A percentile compares a stretch with the other conserved stretches of the same genome.
Evolutionary conservation across 2,329 filamentous ascomycete genomes (phyloP).

Genomic region (Cladosporium sp.): DNA sequence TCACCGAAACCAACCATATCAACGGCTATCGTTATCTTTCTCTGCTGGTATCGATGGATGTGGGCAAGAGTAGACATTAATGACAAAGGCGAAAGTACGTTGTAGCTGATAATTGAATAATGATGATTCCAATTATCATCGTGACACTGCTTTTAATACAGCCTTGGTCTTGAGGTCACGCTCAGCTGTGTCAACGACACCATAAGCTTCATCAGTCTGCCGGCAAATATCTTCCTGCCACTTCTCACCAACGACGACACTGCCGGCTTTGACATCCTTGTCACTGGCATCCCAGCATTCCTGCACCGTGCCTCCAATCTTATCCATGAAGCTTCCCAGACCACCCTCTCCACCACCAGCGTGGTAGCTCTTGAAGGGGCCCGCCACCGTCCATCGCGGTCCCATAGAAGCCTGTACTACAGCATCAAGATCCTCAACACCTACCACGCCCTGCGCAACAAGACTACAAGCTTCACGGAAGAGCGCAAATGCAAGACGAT

Average conservation of each 20-base stretch:
- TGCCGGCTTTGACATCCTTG: constrained; percentile 29
- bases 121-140: neutral
- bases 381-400: constrained; percentile 57
- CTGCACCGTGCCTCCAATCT: constrained; percentile 59
- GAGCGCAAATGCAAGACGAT: constrained; percentile 59
- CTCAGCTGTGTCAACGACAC: constrained; percentile 43
- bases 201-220: constrained; percentile 53
- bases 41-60: neutral
- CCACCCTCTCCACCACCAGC: constrained; percentile 59
- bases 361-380: constrained; percentile 62
- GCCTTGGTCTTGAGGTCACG: constrained; percentile 47
- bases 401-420: constrained; percentile 57
- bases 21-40: too few relatives aligned
- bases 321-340: constrained; percentile 56
- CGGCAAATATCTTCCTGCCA: constrained; percentile 52
- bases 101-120: neutral
- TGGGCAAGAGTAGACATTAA: neutral
- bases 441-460: constrained; percentile 56
- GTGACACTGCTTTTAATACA: constrained; percentile 43
- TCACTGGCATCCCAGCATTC: constrained; percentile 57
- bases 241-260: constrained; percentile 44
- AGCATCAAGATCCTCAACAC: constrained; percentile 55
- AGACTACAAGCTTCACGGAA: constrained; percentile 58
- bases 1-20: neutral
- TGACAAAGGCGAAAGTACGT: neutral